phyloP scores from a whole-genome alignment of 768 basidiomycete species.

The Lactarius indigo region DNA sequence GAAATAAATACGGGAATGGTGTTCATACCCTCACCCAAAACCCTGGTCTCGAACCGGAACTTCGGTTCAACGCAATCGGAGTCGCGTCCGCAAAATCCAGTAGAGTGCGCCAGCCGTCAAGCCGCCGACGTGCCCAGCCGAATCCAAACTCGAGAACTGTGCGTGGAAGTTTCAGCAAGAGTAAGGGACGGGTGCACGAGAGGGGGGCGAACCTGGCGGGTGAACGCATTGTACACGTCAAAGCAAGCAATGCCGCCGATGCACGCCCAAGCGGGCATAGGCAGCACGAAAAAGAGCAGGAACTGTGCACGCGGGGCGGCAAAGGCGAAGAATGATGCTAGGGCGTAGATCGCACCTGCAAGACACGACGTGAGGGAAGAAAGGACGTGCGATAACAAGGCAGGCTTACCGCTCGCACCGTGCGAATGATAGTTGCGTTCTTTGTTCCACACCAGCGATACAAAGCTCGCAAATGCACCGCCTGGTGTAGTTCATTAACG shows the following conservation, averaged over 20 bases:
- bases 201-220: conserved; percentile 30
- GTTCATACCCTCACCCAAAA: not conserved
- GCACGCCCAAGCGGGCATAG: conserved; percentile 74
- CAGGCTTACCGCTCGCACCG: conserved; percentile 67
- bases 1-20: not conserved
- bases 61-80: conserved; percentile 2
- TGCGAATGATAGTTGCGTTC: conserved; percentile 38
- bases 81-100: conserved; percentile 17
- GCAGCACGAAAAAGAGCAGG: conserved; percentile 70
- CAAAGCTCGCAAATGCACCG: conserved; percentile 53
- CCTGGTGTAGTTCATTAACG: conserved; percentile 37
- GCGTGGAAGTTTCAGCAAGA: not conserved
- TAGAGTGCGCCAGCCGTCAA: conserved; percentile 19
- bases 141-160: conserved; percentile 16
- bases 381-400: conserved; percentile 2
- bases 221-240: conserved; percentile 46
- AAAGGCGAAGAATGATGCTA: conserved; percentile 70
- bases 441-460: conserved; percentile 47
- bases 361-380: not conserved
- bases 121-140: conserved; percentile 22
- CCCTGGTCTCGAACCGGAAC: not conserved
- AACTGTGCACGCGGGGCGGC: conserved; percentile 63
- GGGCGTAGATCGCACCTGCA: conserved; percentile 66
- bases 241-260: conserved; percentile 64
- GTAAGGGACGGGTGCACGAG: not conserved